phyloP scores from a whole-genome alignment of 1,284 basidiomycete species.

The Marasmius sp. region DNA sequence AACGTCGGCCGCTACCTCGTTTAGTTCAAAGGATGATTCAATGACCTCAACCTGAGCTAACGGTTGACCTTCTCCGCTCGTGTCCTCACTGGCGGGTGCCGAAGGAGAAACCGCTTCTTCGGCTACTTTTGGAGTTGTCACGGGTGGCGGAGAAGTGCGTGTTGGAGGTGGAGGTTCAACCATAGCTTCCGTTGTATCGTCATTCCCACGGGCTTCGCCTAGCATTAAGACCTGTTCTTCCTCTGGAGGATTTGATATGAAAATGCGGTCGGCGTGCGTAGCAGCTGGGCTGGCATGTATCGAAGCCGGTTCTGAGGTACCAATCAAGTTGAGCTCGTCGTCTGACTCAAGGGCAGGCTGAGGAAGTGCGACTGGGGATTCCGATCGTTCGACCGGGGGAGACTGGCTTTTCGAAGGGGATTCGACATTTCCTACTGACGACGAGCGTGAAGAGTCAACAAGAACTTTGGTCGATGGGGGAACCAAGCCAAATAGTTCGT shows the following conservation, averaged over 20 bases:
- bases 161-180: neutral
- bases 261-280: neutral
- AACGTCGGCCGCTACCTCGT: too few relatives aligned
- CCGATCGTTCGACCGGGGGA: neutral
- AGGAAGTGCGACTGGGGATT: neutral
- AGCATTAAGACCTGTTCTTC: neutral
- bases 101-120: neutral
- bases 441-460: neutral
- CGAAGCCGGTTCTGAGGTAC: constrained; percentile 12
- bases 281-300: neutral
- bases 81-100: neutral
- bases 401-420: constrained; percentile 1
- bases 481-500: constrained; percentile 22
- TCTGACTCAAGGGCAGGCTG: constrained; percentile 16
- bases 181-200: neutral
- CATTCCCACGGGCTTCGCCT: neutral
- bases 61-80: neutral
- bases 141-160: neutral
- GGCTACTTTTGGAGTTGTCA: neutral
- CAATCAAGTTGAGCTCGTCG: constrained; percentile 27
- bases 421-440: constrained; percentile 5
- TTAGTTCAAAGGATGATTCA: too few relatives aligned
- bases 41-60: neutral
- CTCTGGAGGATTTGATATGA: constrained; percentile 6
- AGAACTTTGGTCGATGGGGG: constrained; percentile 2